A percentile compares a stretch with the other conserved stretches of the same genome.
Conservation (phyloP, 2,329 filamentous ascomycete genomes). For the Aspergillus novoparasiticus region DNA sequence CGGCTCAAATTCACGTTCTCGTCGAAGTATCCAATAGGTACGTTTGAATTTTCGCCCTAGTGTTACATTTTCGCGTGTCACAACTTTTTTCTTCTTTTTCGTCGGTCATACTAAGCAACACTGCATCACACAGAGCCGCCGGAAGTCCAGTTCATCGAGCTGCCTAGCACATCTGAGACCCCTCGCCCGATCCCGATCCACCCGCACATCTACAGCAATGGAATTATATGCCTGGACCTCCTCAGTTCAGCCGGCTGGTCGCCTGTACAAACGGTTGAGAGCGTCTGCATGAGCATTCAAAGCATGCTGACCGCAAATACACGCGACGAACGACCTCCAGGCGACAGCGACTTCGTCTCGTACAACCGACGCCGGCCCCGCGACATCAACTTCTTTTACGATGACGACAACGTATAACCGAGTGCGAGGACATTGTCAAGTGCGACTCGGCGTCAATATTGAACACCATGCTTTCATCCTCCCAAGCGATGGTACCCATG, state of each 20-base stretch:
- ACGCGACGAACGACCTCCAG: conserved; percentile 85
- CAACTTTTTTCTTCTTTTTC: background rate
- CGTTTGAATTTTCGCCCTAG: conserved; percentile 15
- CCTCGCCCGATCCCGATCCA: conserved; percentile 79
- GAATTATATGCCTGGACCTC: conserved; percentile 96
- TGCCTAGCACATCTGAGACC: conserved; percentile 44
- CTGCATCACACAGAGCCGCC: conserved; percentile 70
- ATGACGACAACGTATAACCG: conserved; percentile 75
- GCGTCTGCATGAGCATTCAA: conserved; percentile 94
- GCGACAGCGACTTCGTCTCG: conserved; percentile 85
- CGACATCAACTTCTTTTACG: conserved; percentile 92
- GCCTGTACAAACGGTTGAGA: conserved; percentile 95
- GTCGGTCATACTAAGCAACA: conserved; percentile 14
- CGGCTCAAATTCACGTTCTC: conserved; percentile 86
- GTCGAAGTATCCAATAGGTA: conserved; percentile 86
- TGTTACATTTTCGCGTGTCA: background rate
- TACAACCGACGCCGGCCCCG: conserved; percentile 76
- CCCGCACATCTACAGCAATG: conserved; percentile 97
- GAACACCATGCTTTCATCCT: background rate
- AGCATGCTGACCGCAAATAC: conserved; percentile 97
- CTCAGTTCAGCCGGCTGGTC: conserved; percentile 89
- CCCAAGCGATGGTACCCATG: background rate
- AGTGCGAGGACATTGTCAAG: background rate
- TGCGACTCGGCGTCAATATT: background rate
- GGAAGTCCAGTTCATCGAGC: conserved; percentile 83